Percentiles rank a stretch among this genome's conserved stretches.
These are phyloP conservation scores for Chenopodium quinoa DNA, from an alignment of 148 eudicot species.

Conservation along the genomic window DNA sequence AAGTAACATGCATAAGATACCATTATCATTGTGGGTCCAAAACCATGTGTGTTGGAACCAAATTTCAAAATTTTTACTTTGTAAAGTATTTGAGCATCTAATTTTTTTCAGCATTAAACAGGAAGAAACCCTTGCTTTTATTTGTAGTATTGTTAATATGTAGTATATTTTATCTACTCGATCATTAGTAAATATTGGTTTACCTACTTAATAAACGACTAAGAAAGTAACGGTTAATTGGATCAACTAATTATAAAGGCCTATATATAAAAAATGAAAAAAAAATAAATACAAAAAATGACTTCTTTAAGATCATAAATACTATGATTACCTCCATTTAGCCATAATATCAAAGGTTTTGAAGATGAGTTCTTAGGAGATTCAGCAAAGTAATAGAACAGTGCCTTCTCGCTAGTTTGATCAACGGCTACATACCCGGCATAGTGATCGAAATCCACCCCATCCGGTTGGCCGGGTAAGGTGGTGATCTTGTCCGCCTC, in stretches of 20 bases:
- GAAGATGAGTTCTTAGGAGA: slow-evolving; percentile 31
- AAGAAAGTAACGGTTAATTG: background rate
- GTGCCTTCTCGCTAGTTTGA: slow-evolving; percentile 19
- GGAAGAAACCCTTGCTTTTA: background rate
- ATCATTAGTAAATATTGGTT: background rate
- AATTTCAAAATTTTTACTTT: background rate
- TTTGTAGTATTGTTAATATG: no score
- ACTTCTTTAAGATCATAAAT: background rate
- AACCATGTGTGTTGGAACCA: background rate
- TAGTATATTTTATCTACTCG: background rate
- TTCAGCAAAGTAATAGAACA: slow-evolving; percentile 41
- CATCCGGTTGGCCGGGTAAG: slow-evolving; percentile 36
- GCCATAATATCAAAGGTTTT: slow-evolving; percentile 40
- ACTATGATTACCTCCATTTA: slow-evolving; percentile 33
- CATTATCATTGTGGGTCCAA: slow-evolving; percentile 3
- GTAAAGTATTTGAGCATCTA: background rate
- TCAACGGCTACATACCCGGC: slow-evolving; percentile 37
- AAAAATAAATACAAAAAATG: background rate
- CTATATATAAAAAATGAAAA: no score
- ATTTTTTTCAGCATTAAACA: background rate
- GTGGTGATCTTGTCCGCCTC: slow-evolving; percentile 34
- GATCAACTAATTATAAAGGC: background rate
- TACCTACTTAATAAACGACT: background rate
- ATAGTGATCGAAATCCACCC: slow-evolving; percentile 32
- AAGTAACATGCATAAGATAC: background rate